A percentile compares a stretch with the other conserved stretches of the same genome.
Conservation (phyloP, 1,139 yeast species). For the Fermentozyma sake region DNA sequence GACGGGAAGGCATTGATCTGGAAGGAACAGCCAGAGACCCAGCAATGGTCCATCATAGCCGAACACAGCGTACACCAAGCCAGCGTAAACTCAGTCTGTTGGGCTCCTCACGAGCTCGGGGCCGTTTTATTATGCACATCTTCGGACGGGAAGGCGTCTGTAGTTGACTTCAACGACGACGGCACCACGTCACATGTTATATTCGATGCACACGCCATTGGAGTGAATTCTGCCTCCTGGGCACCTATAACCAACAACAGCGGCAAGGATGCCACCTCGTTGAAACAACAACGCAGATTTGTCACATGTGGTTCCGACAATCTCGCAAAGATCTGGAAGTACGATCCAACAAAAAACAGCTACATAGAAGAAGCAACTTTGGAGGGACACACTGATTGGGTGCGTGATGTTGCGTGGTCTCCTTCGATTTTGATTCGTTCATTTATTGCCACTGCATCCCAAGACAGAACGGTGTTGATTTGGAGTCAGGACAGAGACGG, state of each 20-base stretch:
- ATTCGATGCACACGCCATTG: constrained; percentile 84
- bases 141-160: constrained; percentile 88
- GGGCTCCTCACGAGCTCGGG: constrained; percentile 98
- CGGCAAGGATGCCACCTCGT: constrained; percentile 30
- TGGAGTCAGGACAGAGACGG: constrained; percentile 77
- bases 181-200: constrained; percentile 68
- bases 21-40: constrained; percentile 81
- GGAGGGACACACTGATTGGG: constrained; percentile 96
- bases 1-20: constrained; percentile 93
- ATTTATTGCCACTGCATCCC: constrained; percentile 97
- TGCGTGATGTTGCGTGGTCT: constrained; percentile 97
- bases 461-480: constrained; percentile 88
- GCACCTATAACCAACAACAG: constrained; percentile 58
- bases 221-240: constrained; percentile 95
- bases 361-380: constrained; percentile 73
- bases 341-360: constrained; percentile 49
- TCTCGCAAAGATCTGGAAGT: constrained; percentile 86
- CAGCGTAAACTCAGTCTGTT: constrained; percentile 86
- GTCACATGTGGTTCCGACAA: constrained; percentile 97
- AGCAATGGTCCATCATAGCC: constrained; percentile 83
- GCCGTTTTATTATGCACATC: constrained; percentile 88
- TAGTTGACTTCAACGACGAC: constrained; percentile 87
- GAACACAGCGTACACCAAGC: constrained; percentile 89
- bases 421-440: constrained; percentile 83
- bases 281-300: constrained; percentile 48